phyloP scores from a whole-genome alignment of 208 protist species.

The Leishmania gerbilli region DNA sequence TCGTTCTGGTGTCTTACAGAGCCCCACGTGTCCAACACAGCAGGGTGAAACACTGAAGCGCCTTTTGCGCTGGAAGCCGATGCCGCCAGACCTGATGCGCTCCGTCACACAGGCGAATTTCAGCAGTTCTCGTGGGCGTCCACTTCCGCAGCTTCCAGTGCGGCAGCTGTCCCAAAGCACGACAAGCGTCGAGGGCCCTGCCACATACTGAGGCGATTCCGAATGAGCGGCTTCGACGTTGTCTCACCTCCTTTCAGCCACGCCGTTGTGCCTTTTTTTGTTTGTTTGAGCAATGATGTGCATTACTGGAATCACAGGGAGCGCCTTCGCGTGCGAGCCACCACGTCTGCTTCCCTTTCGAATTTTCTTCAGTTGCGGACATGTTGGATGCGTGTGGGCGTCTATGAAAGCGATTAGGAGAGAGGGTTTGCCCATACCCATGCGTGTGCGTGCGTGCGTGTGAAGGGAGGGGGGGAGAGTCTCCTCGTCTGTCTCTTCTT shows the following conservation, averaged over 20 bases:
- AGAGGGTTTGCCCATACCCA: background rate
- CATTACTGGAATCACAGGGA: constrained; percentile 12
- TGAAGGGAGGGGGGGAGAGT: background rate
- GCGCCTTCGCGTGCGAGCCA: constrained; percentile 15
- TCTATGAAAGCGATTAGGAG: background rate
- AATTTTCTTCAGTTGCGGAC: constrained; percentile 3
- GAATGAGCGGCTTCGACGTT: background rate
- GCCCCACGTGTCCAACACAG: constrained; percentile 31
- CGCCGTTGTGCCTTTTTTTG: constrained; percentile 3
- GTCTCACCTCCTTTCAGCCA: background rate
- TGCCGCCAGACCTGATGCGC: constrained; percentile 51
- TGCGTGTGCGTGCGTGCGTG: background rate
- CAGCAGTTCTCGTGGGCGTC: constrained; percentile 28
- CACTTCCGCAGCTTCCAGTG: constrained; percentile 43
- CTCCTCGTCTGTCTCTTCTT: background rate
- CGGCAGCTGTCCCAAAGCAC: constrained; percentile 5
- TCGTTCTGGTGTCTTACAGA: background rate
- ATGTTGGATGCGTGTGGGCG: background rate
- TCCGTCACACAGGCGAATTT: constrained; percentile 38
- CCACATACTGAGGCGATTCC: constrained; percentile 11
- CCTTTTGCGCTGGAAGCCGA: constrained; percentile 78
- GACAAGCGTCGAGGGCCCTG: background rate
- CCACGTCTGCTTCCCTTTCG: background rate
- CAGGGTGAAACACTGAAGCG: constrained; percentile 69
- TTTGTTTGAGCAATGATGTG: constrained; percentile 7